These are phyloP conservation scores for Neobulgaria alba DNA, from an alignment of 2,329 filamentous ascomycete species.

Conservation along the genomic window DNA sequence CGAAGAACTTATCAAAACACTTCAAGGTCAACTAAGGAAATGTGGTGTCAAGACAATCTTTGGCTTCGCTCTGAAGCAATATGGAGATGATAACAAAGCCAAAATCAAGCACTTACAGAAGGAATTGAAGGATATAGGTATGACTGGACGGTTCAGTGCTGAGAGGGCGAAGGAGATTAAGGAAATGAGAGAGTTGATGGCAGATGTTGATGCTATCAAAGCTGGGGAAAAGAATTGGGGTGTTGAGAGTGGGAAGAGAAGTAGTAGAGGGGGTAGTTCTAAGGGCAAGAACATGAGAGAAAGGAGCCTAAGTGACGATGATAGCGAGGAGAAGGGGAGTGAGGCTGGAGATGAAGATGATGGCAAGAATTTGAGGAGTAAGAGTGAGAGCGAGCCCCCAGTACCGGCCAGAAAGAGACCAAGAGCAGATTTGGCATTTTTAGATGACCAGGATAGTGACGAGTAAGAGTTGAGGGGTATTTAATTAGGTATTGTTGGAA, in stretches of 20 bases:
- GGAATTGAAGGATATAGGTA: slow-evolving; percentile 75
- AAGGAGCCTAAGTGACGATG: slow-evolving; percentile 18
- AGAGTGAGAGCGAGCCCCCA: not conserved
- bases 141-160: slow-evolving; percentile 80
- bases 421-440: not conserved
- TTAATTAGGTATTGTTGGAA: no score
- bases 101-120: slow-evolving; percentile 76
- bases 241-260: slow-evolving; percentile 29
- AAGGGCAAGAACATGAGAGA: slow-evolving; percentile 32
- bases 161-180: slow-evolving; percentile 81
- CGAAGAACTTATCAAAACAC: slow-evolving; percentile 74
- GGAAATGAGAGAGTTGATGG: slow-evolving; percentile 73
- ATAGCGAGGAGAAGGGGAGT: slow-evolving; percentile 10
- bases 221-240: slow-evolving; percentile 79
- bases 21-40: slow-evolving; percentile 80
- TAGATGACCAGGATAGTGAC: not conserved
- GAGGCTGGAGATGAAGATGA: slow-evolving; percentile 25
- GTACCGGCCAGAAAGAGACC: not conserved
- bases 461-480: not conserved
- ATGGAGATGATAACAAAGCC: slow-evolving; percentile 58
- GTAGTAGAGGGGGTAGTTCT: slow-evolving; percentile 24
- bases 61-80: slow-evolving; percentile 73
- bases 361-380: not conserved
- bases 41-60: slow-evolving; percentile 92
- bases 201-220: slow-evolving; percentile 76